Base-by-base conservation (phyloP, 768 basidiomycete species). In the Ramaria sp. region DNA sequence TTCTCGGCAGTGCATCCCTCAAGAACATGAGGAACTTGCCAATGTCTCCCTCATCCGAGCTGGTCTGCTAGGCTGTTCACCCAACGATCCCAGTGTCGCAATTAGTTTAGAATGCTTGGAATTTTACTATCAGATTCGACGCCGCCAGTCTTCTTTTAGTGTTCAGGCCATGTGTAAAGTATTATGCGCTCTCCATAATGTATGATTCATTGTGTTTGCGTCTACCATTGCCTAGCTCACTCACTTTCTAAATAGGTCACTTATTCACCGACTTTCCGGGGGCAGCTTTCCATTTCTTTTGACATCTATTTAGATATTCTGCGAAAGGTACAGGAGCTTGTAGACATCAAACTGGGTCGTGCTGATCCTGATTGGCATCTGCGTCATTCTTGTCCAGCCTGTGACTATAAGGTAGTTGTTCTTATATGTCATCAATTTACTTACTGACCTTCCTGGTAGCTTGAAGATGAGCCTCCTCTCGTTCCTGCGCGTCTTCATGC, bases 351-450 rank as follows among this genome's bases (percentile, higher is more conserved):
- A 19, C 45, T 51, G 31, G 49, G 27, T 27, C 31, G 49, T 12
- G 31, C 7, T 17, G 24, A 7, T 17, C 49, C 49, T 3, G 48
- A 67, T n/a, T 66, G 66, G 65, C 60, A 66, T 0, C 53, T 67
- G 15, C 59, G 46, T 27, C 56, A 69, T 46, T 56, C 63, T 4
- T 70, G 69, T 39, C 64, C 68, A 4, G 52, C 63, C 0, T 70
- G 69, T 51, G 51, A 56, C 9, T 68, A 70, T 53, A 56, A 56
- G 22, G 53, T 47, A 47, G n/a, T n/a, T 19, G 45, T 47, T 7
- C 7, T 7, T 47, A 47, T 19, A n/a, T 9, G 19, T 47, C 19
- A 7, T 9, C 24, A n/a, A 19, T 47, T 9, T 47, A 19, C 45
- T 19, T 9, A n/a, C 10, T 47, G 24, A 10, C 19, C 9, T 10